Percentiles rank a stretch among this genome's conserved stretches.
Evolutionary conservation across 179 eudicot genomes (phyloP).

Genomic region (Drosera spatulata): DNA sequence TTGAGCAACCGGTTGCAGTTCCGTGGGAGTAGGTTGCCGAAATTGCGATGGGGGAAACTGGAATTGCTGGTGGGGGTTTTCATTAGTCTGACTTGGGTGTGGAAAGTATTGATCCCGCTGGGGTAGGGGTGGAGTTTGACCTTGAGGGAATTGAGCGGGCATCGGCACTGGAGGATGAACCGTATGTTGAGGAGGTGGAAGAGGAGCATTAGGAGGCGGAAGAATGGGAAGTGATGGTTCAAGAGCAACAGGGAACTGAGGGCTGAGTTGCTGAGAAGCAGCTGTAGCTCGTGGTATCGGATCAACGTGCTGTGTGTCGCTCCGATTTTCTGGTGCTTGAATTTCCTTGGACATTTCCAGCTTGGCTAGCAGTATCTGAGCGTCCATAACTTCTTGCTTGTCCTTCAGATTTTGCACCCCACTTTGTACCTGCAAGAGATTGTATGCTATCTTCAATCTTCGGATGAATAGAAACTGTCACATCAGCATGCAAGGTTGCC

Average conservation of each 20-base stretch:
- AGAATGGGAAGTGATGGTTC: constrained; percentile 20
- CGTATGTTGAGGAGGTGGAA: constrained; percentile 35
- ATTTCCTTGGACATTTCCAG: constrained; percentile 44
- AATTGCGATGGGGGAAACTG: constrained; percentile 42
- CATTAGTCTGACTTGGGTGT: constrained; percentile 48
- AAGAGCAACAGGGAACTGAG: constrained; percentile 23
- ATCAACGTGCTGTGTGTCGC: constrained; percentile 14
- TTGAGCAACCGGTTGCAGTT: constrained; percentile 31
- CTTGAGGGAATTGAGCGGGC: constrained; percentile 33
- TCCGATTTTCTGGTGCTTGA: constrained; percentile 29
- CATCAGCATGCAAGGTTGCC: too few relatives aligned
- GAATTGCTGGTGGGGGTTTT: constrained; percentile 41
- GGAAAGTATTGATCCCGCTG: constrained; percentile 48
- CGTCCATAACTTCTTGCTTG: constrained; percentile 76
- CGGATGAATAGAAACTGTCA: too few relatives aligned
- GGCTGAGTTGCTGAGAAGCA: constrained; percentile 39
- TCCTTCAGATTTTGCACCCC: constrained; percentile 61
- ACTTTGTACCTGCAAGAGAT: constrained; percentile 52
- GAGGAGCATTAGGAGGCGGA: constrained; percentile 31
- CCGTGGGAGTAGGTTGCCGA: constrained; percentile 23
- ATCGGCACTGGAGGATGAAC: constrained; percentile 28
- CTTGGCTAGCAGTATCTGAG: constrained; percentile 54
- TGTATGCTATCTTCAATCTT: background rate
- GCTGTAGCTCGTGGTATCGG: constrained; percentile 25
- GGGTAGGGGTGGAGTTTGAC: constrained; percentile 34